Evolutionary conservation across 139 green algal species (phyloP).

Genomic region (Chlorella vulgaris): DNA sequence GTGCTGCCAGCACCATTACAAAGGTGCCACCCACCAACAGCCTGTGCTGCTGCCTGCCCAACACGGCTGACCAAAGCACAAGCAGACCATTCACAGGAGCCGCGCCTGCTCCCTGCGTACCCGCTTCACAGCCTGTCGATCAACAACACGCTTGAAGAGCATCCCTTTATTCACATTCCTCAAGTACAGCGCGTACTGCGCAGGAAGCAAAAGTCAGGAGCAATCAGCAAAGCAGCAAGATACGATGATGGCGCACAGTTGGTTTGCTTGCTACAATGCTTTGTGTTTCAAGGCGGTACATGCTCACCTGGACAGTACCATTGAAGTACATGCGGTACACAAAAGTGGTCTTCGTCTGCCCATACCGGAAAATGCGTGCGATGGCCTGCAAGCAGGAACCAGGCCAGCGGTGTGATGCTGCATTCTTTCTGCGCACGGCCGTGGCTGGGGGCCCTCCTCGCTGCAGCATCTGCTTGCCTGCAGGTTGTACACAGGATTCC

Average conservation of each 20-base stretch:
- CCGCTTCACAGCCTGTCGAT: slow-evolving; percentile 13
- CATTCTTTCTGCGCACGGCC: too few species aligned
- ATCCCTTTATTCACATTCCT: slow-evolving; percentile 31
- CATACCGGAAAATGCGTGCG: slow-evolving; percentile 61
- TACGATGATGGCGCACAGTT: not conserved
- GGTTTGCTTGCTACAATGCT: not conserved
- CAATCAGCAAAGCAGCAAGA: not conserved
- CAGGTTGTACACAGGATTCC: slow-evolving; percentile 64
- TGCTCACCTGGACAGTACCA: slow-evolving; percentile 24
- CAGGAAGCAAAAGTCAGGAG: not conserved
- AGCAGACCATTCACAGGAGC: not conserved
- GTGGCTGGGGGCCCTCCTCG: too few species aligned
- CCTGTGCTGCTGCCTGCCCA: too few species aligned
- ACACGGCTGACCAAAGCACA: too few species aligned
- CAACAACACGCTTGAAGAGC: slow-evolving; percentile 22
- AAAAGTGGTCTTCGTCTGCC: slow-evolving; percentile 50
- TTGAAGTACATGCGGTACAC: slow-evolving; percentile 66
- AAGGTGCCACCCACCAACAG: too few species aligned
- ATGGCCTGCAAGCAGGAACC: slow-evolving; percentile 46
- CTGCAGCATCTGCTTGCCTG: not conserved
- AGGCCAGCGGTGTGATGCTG: not conserved
- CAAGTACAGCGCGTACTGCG: slow-evolving; percentile 37
- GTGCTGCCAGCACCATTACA: not conserved
- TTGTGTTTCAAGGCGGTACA: too few species aligned
- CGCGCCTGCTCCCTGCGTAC: not conserved